Percentiles rank a stretch among this genome's conserved stretches.
Evolutionary conservation across 1,139 yeast genomes (phyloP).

Genomic region (Wickerhamomyces sp.): DNA sequence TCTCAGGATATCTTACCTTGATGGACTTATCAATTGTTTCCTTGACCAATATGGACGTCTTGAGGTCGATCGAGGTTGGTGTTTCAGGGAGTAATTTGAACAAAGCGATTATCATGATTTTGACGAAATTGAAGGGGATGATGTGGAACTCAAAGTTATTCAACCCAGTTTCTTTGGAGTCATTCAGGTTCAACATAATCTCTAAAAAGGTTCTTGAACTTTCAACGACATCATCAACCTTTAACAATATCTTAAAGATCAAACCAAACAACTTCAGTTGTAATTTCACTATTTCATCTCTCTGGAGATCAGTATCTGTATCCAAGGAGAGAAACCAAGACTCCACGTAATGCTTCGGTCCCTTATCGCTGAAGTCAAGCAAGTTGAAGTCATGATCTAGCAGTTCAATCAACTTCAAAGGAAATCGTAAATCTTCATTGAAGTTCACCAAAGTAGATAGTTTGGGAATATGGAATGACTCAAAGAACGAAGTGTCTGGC

Average conservation of each 20-base stretch:
- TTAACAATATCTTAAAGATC: conserved; percentile 17
- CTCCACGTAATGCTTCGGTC: conserved; percentile 7
- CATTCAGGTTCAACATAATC: conserved; percentile 12
- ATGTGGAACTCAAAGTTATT: conserved; percentile 23
- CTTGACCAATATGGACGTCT: conserved; percentile 8
- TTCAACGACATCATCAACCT: conserved; percentile 4
- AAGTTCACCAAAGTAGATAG: conserved; percentile 17
- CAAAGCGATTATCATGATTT: conserved; percentile 17
- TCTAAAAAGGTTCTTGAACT: conserved; percentile 5
- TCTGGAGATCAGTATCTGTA: conserved; percentile 3
- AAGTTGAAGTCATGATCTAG: conserved; percentile 10
- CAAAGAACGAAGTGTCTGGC: conserved; percentile 20
- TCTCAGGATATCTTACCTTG: conserved; percentile 23
- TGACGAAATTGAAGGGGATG: conserved; percentile 23
- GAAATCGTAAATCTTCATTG: conserved; percentile 16
- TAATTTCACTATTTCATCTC: conserved; percentile 13
- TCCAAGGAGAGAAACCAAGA: conserved; percentile 12
- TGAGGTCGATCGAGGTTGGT: conserved; percentile 1
- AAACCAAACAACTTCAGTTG: conserved; percentile 20
- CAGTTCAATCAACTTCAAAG: conserved; percentile 18
- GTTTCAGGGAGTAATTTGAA: conserved; percentile 9
- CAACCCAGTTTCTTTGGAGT: conserved; percentile 19
- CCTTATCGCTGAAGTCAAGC: background rate
- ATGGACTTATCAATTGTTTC: conserved; percentile 15
- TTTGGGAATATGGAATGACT: conserved; percentile 22